Percentiles rank a stretch among this genome's conserved stretches.
Conservation (phyloP, 352 stramenopile genomes). For the Blastocystis sp. region DNA sequence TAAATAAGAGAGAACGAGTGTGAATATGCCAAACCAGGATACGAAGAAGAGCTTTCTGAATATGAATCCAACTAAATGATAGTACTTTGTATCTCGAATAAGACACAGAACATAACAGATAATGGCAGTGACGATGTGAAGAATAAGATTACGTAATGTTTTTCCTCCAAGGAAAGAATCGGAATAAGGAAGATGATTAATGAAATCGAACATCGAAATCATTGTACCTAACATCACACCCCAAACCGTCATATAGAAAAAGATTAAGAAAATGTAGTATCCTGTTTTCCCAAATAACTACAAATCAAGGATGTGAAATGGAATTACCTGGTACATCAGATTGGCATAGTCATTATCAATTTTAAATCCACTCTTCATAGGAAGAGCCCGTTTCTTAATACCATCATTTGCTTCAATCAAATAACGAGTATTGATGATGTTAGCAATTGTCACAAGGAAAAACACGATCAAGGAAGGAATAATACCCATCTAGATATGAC, state of each 20-base stretch:
- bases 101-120: conserved; percentile 15
- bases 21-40: conserved; percentile 58
- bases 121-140: not conserved
- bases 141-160: not conserved
- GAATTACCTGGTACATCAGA: conserved; percentile 25
- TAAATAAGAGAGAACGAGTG: conserved; percentile 29
- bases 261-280: conserved; percentile 42
- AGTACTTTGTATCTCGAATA: conserved; percentile 36
- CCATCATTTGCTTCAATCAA: conserved; percentile 30
- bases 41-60: conserved; percentile 40
- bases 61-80: not conserved
- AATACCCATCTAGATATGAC: conserved; percentile 36
- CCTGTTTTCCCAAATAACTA: conserved; percentile 39
- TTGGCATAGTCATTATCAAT: conserved; percentile 50
- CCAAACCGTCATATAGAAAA: conserved; percentile 34
- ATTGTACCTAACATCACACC: conserved; percentile 47
- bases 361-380: not conserved
- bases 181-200: not conserved
- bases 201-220: conserved; percentile 43
- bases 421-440: conserved; percentile 49
- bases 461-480: conserved; percentile 15
- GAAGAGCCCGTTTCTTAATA: not conserved
- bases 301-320: not conserved
- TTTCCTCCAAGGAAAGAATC: conserved; percentile 20
- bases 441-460: not conserved